Conservation (phyloP, 306 rosid genomes). For the Pueraria montana region DNA sequence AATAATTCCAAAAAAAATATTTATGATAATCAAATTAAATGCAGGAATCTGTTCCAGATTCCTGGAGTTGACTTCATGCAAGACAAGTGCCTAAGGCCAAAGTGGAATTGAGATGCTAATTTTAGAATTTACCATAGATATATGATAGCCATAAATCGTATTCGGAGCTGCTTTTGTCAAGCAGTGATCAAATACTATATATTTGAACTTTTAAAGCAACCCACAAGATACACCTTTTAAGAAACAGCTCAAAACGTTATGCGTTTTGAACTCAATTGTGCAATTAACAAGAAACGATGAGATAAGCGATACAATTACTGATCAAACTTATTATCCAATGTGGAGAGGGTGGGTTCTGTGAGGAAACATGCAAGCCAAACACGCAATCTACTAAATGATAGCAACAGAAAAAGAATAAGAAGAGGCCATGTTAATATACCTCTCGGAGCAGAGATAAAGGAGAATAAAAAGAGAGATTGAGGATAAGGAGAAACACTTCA, state of each 20-base stretch:
- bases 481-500: slow-evolving; percentile 49
- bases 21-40: neutral
- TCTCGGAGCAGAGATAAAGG: slow-evolving; percentile 37
- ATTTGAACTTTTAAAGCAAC: neutral
- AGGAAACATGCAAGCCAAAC: slow-evolving; percentile 17
- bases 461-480: slow-evolving; percentile 43
- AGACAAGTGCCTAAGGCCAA: neutral
- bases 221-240: neutral
- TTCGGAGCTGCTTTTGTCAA: slow-evolving; percentile 18
- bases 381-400: neutral
- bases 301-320: neutral
- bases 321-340: too few relatives aligned
- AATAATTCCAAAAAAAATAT: neutral
- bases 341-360: neutral
- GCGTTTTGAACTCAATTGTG: neutral
- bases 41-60: neutral
- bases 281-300: slow-evolving; percentile 21
- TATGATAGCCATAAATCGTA: neutral
- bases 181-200: neutral
- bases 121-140: neutral
- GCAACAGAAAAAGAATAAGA: neutral
- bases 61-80: neutral
- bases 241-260: neutral
- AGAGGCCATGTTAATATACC: slow-evolving; percentile 31
- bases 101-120: neutral